phyloP scores from a whole-genome alignment of 176 grass and related monocot species.

The Thalia dealbata region DNA sequence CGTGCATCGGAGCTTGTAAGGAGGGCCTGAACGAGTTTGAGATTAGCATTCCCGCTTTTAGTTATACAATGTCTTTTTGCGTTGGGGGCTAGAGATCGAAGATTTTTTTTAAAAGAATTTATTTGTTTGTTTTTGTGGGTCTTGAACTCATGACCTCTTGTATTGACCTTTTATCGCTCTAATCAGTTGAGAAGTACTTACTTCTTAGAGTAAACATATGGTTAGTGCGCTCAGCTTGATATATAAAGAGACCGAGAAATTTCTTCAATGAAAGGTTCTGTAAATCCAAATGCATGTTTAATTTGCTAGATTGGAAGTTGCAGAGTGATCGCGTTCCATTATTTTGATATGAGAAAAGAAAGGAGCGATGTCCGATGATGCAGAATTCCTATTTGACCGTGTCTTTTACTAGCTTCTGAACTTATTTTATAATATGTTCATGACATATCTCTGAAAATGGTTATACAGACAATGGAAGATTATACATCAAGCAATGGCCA shows the following conservation, averaged over 20 bases:
- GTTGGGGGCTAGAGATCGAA: too few relatives aligned
- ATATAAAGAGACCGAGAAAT: too few relatives aligned
- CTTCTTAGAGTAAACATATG: too few relatives aligned
- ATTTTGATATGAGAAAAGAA: neutral
- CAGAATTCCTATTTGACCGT: conserved; percentile 2
- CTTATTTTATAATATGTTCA: neutral
- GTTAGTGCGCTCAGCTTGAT: too few relatives aligned
- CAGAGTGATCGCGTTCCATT: neutral
- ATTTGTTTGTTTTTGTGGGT: too few relatives aligned
- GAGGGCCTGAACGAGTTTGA: neutral
- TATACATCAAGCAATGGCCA: conserved; percentile 44
- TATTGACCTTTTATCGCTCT: too few relatives aligned
- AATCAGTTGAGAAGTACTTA: too few relatives aligned
- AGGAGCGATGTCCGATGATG: neutral
- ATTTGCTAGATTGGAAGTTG: neutral
- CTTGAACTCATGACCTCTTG: too few relatives aligned
- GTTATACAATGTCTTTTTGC: neutral
- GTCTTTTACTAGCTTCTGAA: neutral
- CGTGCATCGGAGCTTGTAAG: neutral
- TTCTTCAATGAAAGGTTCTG: neutral
- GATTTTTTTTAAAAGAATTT: too few relatives aligned
- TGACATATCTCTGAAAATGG: neutral
- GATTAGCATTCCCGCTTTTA: neutral
- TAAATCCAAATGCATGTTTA: neutral
- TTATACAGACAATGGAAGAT: conserved; percentile 33